Percentiles rank a stretch among this genome's conserved stretches.
Conservation (phyloP, 345 rosid species). For the Eucalyptus cloeziana region DNA sequence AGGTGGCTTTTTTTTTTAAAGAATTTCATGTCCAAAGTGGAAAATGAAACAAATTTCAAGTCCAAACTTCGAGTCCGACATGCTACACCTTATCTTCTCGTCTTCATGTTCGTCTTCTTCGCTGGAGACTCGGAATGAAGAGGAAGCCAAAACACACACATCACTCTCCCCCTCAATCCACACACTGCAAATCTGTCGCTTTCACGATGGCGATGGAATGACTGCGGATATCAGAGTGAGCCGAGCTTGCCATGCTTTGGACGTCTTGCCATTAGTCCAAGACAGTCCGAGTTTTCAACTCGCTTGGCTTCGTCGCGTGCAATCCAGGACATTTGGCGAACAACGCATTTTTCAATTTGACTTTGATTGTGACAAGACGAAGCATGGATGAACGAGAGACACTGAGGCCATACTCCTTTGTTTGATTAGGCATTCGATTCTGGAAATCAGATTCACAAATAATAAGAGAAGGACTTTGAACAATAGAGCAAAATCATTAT, state of each 20-base stretch:
- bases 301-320: background rate
- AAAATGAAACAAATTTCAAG: background rate
- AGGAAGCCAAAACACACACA: background rate
- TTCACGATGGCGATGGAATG: background rate
- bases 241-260: background rate
- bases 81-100: background rate
- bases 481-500: too few relatives aligned
- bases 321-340: too few relatives aligned
- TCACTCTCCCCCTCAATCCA: too few relatives aligned
- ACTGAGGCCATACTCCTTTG: background rate
- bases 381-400: background rate
- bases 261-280: background rate
- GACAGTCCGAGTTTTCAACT: background rate
- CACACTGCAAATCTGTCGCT: background rate
- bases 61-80: background rate
- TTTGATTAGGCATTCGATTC: rapidly evolving
- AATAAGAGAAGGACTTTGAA: too few relatives aligned
- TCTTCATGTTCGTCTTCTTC: background rate
- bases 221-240: background rate
- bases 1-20: background rate
- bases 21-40: background rate
- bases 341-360: background rate
- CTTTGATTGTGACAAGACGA: background rate
- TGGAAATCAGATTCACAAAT: background rate
- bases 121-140: background rate